Percentiles rank a stretch among this genome's conserved stretches.
Evolutionary conservation across 495 filamentous ascomycete species (phyloP).

Genomic region (Aspergillus homomorphus): DNA sequence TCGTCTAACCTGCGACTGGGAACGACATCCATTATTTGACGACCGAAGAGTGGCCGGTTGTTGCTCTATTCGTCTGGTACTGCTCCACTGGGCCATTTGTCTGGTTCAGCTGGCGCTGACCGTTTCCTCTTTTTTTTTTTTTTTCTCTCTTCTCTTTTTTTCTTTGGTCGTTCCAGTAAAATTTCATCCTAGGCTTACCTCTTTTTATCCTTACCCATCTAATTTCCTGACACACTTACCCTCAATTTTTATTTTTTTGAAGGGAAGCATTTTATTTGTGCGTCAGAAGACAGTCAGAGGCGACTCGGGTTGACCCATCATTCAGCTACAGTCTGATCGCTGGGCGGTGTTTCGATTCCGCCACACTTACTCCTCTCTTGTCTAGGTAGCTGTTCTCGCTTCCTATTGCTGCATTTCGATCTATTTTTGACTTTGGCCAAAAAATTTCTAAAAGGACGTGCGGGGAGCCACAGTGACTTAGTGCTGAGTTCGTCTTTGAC

Average conservation of each 20-base stretch:
- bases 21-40: constrained; percentile 19
- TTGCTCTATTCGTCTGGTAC: constrained; percentile 20
- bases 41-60: constrained; percentile 20
- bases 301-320: constrained; percentile 25
- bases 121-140: constrained; percentile 3
- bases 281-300: constrained; percentile 20
- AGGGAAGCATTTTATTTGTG: constrained; percentile 17
- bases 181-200: constrained; percentile 14
- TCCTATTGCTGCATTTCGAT: neutral
- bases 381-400: neutral
- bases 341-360: constrained; percentile 21
- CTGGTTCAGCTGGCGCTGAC: constrained; percentile 14
- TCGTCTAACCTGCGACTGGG: constrained; percentile 25
- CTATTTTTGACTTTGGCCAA: constrained; percentile 9
- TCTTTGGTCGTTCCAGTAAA: constrained; percentile 18
- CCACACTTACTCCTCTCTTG: constrained; percentile 12
- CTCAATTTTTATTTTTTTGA: constrained; percentile 4
- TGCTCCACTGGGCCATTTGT: constrained; percentile 25
- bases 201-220: constrained; percentile 13
- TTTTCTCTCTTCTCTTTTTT: constrained; percentile 13
- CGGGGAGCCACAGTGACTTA: constrained; percentile 1
- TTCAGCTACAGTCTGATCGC: constrained; percentile 28
- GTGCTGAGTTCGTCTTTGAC: neutral
- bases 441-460: constrained; percentile 3
- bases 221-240: constrained; percentile 4